Base-by-base conservation (phyloP, 306 rosid genomes). In the Prunus salicina region DNA sequence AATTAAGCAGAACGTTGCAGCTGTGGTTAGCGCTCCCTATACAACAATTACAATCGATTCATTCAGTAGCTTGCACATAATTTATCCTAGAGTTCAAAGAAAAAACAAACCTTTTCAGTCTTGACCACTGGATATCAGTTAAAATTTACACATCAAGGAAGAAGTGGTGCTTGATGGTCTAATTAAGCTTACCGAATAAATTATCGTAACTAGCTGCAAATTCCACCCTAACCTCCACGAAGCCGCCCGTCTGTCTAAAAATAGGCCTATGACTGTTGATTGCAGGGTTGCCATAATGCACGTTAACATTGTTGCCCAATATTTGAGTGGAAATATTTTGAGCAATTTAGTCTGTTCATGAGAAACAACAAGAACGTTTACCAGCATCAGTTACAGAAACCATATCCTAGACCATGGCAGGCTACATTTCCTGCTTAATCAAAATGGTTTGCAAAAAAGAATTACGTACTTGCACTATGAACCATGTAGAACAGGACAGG, bases 161-260 rank as follows among this genome's bases (percentile, higher is more conserved):
- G 9, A 18, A 51, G 16, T 20, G 7, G 41, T 34, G 41, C 41
- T 34, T 34, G 8, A 6, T 34, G 56, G 56, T 22, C 12, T 20
- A 28, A 57, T 1, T 9, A 3, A 76, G 30, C 77, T 77, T 70
- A 92, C 96, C 72, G 93, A 88, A 85, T 87, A 93, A 1, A 90
- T 1, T 74, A 93, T 90, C 11, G 97, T 89, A 64, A 86, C 4
- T 1, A 90, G 80, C 61, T 90, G 80, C 18, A 90, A 78, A 80
- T 93, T 78, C 93, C 91, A 87, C 15, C 77, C 69, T 73, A 93
- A 34, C 50, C 24, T 82, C 97, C 96, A 93, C 1, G 89, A 64
- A 52, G 80, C 70, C 74, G 50, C 49, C 14, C 78, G 64, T 3
- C 76, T 61, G 63, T 93, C 82, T 20, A 93, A 10, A 79, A 82